Conservation (phyloP, 371 early-diverging fungal genomes). For the Mortierella sp. region DNA sequence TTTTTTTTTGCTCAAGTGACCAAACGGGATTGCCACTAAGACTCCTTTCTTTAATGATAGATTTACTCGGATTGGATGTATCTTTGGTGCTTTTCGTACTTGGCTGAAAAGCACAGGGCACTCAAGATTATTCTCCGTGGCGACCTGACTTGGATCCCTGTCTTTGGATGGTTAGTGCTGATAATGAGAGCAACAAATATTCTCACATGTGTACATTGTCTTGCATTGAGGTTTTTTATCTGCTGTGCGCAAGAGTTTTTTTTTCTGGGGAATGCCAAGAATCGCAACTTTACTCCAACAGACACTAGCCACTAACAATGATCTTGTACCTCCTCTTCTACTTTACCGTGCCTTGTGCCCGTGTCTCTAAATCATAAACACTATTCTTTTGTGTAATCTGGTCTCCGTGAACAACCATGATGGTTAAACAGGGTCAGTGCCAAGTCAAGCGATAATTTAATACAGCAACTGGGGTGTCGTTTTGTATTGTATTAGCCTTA, state of each 20-base stretch:
- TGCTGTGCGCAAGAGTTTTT: not conserved
- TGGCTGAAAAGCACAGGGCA: conserved; percentile 76
- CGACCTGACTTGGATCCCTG: conserved; percentile 80
- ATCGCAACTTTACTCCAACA: not conserved
- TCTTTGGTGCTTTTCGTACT: conserved; percentile 79
- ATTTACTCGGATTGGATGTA: conserved; percentile 94
- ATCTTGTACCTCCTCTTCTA: conserved; percentile 1
- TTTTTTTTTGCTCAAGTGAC: conserved; percentile 3
- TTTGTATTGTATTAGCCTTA: not conserved
- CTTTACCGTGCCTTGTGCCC: conserved; percentile 3
- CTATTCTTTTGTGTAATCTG: not conserved
- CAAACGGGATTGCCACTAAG: not conserved
- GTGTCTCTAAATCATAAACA: not conserved
- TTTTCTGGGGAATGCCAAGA: conserved; percentile 46
- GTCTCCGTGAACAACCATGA: too few species aligned
- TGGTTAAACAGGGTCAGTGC: conserved; percentile 14
- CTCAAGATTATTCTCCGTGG: conserved; percentile 90
- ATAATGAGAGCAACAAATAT: not conserved
- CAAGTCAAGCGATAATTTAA: not conserved
- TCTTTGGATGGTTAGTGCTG: conserved; percentile 81
- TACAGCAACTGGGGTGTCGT: too few species aligned
- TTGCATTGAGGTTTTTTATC: not conserved
- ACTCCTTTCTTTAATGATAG: conserved; percentile 41
- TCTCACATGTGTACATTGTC: conserved; percentile 4
- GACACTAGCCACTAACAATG: conserved; percentile 2